Evolutionary conservation across 2,329 filamentous ascomycete genomes (phyloP).

Genomic region (Ophiobolus disseminans): DNA sequence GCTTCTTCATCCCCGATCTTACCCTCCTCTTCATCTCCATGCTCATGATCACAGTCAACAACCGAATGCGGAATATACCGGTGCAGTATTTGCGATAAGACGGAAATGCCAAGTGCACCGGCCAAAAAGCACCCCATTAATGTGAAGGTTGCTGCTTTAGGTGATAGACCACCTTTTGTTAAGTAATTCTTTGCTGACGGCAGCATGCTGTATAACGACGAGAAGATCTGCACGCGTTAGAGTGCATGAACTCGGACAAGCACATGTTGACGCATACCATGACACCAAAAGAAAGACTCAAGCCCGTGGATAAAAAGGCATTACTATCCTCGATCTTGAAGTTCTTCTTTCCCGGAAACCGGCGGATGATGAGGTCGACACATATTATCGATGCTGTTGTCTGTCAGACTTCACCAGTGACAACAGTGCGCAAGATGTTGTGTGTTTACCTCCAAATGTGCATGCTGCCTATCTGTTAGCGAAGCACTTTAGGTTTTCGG

Average conservation of each 20-base stretch:
- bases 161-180: conserved; percentile 68
- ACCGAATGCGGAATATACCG: conserved; percentile 78
- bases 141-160: conserved; percentile 71
- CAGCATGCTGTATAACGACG: conserved; percentile 89
- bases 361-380: conserved; percentile 77
- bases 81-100: conserved; percentile 75
- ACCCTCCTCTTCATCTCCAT: conserved; percentile 62
- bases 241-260: conserved; percentile 5
- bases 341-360: conserved; percentile 73
- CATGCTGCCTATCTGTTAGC: conserved; percentile 42
- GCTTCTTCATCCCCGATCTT: conserved; percentile 34
- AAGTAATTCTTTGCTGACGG: conserved; percentile 85
- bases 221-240: conserved; percentile 74
- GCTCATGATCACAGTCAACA: conserved; percentile 79
- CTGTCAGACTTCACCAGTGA: conserved; percentile 23
- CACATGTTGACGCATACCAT: conserved; percentile 69
- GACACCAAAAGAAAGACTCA: conserved; percentile 93
- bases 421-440: background rate
- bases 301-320: conserved; percentile 81
- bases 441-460: conserved; percentile 44
- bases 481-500: background rate
- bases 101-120: conserved; percentile 78
- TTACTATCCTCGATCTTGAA: conserved; percentile 92
- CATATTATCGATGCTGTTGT: conserved; percentile 79
- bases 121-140: conserved; percentile 73